These are phyloP conservation scores for Mycena pura DNA, from an alignment of 768 basidiomycete genomes.

Conservation along the genomic window DNA sequence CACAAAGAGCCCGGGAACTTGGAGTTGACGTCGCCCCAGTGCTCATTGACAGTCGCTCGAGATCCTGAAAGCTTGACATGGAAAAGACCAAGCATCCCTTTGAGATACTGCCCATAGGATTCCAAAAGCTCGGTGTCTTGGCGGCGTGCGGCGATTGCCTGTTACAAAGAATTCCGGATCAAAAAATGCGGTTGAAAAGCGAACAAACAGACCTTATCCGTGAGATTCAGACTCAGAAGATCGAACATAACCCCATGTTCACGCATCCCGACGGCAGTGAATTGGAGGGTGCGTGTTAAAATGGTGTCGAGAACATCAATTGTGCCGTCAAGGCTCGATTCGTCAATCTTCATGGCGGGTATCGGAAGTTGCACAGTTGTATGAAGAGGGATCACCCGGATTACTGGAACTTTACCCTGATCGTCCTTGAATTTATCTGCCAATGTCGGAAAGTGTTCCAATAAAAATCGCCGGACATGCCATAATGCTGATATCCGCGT, in stretches of 20 bases:
- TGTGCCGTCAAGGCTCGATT: too few species aligned
- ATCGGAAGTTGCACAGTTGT: too few species aligned
- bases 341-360: too few species aligned
- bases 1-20: slow-evolving; percentile 9
- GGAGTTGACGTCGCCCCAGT: slow-evolving; percentile 24
- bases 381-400: too few species aligned
- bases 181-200: too few species aligned
- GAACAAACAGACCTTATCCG: slow-evolving; percentile 8
- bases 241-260: slow-evolving; percentile 23
- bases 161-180: not conserved
- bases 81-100: slow-evolving; percentile 21
- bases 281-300: not conserved
- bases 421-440: too few species aligned
- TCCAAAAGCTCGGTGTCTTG: not conserved
- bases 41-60: slow-evolving; percentile 20
- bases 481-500: not conserved
- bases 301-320: slow-evolving; percentile 16
- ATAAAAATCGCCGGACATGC: not conserved
- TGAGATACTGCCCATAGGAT: not conserved
- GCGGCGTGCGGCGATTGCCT: slow-evolving; percentile 1
- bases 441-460: not conserved
- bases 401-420: too few species aligned
- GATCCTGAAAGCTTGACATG: slow-evolving; percentile 25
- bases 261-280: not conserved
- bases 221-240: slow-evolving; percentile 11